These are phyloP conservation scores for Mucor racemosus DNA, from an alignment of 371 early-diverging fungal genomes.

Conservation along the genomic window DNA sequence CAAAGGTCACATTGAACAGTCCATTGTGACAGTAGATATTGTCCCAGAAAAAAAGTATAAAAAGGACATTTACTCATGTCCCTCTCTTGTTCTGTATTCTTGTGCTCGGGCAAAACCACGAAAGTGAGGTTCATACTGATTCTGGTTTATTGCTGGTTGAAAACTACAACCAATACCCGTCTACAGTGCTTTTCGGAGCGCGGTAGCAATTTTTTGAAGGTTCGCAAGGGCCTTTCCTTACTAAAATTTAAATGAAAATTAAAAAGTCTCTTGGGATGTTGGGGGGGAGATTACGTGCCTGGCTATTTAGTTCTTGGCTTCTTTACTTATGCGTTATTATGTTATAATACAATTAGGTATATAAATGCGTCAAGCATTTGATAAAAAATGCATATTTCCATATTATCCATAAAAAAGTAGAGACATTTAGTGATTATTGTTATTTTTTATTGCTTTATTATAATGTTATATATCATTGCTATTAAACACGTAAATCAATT, in stretches of 20 bases:
- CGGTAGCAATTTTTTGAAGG: slow-evolving; percentile 59
- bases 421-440: too few relatives aligned
- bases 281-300: neutral
- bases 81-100: slow-evolving; percentile 45
- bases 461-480: too few relatives aligned
- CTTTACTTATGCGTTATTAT: too few relatives aligned
- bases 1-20: slow-evolving; percentile 7
- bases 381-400: too few relatives aligned
- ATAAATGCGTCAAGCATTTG: too few relatives aligned
- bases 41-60: slow-evolving; percentile 37
- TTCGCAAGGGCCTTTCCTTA: slow-evolving; percentile 35
- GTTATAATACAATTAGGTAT: too few relatives aligned
- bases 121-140: slow-evolving; percentile 61
- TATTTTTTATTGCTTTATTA: too few relatives aligned
- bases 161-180: slow-evolving; percentile 67
- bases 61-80: slow-evolving; percentile 24
- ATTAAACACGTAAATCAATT: neutral
- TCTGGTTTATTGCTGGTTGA: slow-evolving; percentile 67
- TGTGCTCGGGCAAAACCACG: slow-evolving; percentile 66
- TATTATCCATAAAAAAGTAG: too few relatives aligned
- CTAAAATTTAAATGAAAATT: slow-evolving; percentile 40
- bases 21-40: slow-evolving; percentile 1
- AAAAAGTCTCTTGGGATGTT: neutral
- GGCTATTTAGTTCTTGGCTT: too few relatives aligned
- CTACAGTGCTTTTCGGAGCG: slow-evolving; percentile 47